phyloP scores from a whole-genome alignment of 345 rosid species.

The Combretum micranthum region DNA sequence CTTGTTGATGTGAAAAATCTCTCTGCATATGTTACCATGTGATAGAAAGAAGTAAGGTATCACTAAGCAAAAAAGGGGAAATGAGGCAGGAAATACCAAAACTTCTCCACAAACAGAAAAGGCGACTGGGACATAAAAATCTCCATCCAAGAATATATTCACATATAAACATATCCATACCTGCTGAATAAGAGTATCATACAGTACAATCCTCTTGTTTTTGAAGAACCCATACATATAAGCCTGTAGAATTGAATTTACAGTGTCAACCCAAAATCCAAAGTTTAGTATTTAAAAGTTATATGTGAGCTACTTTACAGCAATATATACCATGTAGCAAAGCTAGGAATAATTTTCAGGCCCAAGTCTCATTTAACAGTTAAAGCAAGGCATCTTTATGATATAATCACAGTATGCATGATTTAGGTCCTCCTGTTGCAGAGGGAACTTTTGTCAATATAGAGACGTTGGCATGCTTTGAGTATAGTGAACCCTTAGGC shows the following conservation, averaged over 20 bases:
- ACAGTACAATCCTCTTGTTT: slow-evolving; percentile 96
- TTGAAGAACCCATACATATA: slow-evolving; percentile 99
- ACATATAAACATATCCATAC: slow-evolving; percentile 22
- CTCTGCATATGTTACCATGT: background rate
- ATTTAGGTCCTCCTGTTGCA: too few relatives aligned
- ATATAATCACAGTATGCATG: too few relatives aligned
- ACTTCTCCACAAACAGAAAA: background rate
- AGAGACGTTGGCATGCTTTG: too few relatives aligned
- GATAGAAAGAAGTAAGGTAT: background rate
- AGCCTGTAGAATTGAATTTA: slow-evolving; percentile 44
- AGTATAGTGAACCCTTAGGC: too few relatives aligned
- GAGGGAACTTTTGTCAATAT: too few relatives aligned
- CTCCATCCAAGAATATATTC: background rate
- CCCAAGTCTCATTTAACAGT: too few relatives aligned
- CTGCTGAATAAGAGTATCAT: slow-evolving; percentile 98
- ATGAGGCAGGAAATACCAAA: background rate
- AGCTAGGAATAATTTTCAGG: too few relatives aligned
- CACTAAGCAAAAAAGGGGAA: background rate
- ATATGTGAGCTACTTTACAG: too few relatives aligned
- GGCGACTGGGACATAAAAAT: background rate
- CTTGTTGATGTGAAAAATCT: background rate
- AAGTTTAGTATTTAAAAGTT: too few relatives aligned
- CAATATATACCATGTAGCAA: too few relatives aligned
- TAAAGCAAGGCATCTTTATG: too few relatives aligned
- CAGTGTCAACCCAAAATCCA: too few relatives aligned